Percentiles rank a stretch among this genome's conserved stretches.
Conservation (phyloP, 768 basidiomycete genomes). For the Tephrocybe sp. region DNA sequence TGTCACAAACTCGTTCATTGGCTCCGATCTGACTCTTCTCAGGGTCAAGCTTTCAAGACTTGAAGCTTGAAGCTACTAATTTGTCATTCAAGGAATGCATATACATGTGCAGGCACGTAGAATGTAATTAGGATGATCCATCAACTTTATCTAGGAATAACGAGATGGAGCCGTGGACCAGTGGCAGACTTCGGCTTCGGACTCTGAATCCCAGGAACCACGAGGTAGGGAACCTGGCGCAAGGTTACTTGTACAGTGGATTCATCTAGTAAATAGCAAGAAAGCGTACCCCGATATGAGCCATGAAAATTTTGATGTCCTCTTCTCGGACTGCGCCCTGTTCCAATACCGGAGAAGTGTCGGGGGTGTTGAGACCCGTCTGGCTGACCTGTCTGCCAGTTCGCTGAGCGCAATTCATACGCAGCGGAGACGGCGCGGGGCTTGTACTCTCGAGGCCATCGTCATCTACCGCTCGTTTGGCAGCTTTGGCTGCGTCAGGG, state of each 20-base stretch:
- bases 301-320: slow-evolving; percentile 45
- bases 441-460: slow-evolving; percentile 37
- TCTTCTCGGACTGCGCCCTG: slow-evolving; percentile 25
- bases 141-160: slow-evolving; percentile 17
- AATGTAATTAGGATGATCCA: no score
- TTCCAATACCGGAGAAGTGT: slow-evolving; percentile 10
- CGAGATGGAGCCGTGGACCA: slow-evolving; percentile 16
- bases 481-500: slow-evolving; percentile 36
- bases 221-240: slow-evolving; percentile 42
- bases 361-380: slow-evolving; percentile 7
- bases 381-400: not conserved
- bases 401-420: slow-evolving; percentile 3
- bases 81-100: no score
- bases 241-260: no score
- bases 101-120: no score
- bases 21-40: no score
- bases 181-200: slow-evolving; percentile 28
- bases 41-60: no score
- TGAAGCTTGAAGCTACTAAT: no score
- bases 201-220: slow-evolving; percentile 41
- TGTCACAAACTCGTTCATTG: no score
- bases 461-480: slow-evolving; percentile 39
- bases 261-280: not conserved
- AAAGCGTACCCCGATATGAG: slow-evolving; percentile 43
- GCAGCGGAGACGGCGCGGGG: slow-evolving; percentile 26